Conservation (phyloP, 2,329 filamentous ascomycete genomes). For the Alternaria sp. region DNA sequence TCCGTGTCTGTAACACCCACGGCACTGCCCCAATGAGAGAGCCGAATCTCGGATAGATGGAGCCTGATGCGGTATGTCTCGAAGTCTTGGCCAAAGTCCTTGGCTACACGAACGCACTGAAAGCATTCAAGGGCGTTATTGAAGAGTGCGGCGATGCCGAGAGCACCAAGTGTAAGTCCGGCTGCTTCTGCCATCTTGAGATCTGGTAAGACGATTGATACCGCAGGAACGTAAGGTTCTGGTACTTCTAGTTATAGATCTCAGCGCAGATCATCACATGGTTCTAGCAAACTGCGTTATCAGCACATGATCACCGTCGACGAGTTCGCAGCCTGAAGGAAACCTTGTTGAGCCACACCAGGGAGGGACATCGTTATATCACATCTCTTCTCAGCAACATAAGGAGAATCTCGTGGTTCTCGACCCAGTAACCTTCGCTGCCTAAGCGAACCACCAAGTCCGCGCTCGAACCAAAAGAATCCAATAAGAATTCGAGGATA, state of each 20-base stretch:
- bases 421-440: no score
- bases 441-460: neutral
- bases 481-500: neutral
- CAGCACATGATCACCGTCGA: neutral
- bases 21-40: neutral
- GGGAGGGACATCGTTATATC: no score
- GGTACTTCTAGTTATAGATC: neutral
- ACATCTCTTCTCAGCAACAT: no score
- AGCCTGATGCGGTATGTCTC: conserved; percentile 7
- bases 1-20: neutral
- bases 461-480: neutral
- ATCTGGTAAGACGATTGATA: neutral
- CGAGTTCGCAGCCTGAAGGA: neutral
- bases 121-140: conserved; percentile 34
- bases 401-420: no score
- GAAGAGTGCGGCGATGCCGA: conserved; percentile 26
- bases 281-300: neutral
- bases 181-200: conserved; percentile 20
- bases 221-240: neutral
- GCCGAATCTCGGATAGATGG: neutral
- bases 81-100: conserved; percentile 22
- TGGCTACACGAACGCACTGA: conserved; percentile 27
- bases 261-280: neutral
- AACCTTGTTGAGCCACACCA: neutral
- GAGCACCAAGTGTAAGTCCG: conserved; percentile 22